Conservation (phyloP, 495 filamentous ascomycete species). For the Tuber aestivum region DNA sequence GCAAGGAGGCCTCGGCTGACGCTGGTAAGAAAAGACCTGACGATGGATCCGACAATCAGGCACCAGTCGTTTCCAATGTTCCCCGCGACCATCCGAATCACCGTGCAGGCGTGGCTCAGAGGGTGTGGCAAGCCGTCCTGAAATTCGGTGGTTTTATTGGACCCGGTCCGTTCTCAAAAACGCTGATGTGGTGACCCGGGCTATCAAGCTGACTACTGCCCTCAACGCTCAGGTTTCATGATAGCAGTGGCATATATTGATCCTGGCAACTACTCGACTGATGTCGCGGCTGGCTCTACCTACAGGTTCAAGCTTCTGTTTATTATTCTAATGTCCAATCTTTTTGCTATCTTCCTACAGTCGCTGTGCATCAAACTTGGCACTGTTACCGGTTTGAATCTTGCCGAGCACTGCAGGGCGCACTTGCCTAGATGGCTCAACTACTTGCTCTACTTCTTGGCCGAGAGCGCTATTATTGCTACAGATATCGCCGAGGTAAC, state of each 20-base stretch:
- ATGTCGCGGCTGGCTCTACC: slow-evolving; percentile 65
- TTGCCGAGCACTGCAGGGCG: slow-evolving; percentile 70
- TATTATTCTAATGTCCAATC: slow-evolving; percentile 72
- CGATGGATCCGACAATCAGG: too few species aligned
- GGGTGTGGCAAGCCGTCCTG: slow-evolving; percentile 46
- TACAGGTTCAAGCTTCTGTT: slow-evolving; percentile 67
- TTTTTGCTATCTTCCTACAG: slow-evolving; percentile 79
- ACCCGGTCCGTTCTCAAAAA: slow-evolving; percentile 44
- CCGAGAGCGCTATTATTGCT: slow-evolving; percentile 76
- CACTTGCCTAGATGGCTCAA: slow-evolving; percentile 75
- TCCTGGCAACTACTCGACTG: slow-evolving; percentile 79
- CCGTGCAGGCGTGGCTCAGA: slow-evolving; percentile 20
- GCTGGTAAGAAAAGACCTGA: too few species aligned
- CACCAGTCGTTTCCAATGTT: too few species aligned
- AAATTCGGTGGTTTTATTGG: slow-evolving; percentile 75
- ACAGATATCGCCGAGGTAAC: slow-evolving; percentile 81
- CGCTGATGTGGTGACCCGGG: too few species aligned
- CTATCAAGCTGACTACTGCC: too few species aligned
- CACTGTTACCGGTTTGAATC: slow-evolving; percentile 74
- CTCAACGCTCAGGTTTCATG: slow-evolving; percentile 54
- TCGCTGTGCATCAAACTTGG: slow-evolving; percentile 77
- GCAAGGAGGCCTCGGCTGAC: too few species aligned
- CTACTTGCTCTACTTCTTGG: slow-evolving; percentile 64
- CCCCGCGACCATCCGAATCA: too few species aligned
- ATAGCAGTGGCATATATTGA: slow-evolving; percentile 56